These are phyloP conservation scores for Takashimella koratensis DNA, from an alignment of 1,284 basidiomycete genomes.

Conservation along the genomic window DNA sequence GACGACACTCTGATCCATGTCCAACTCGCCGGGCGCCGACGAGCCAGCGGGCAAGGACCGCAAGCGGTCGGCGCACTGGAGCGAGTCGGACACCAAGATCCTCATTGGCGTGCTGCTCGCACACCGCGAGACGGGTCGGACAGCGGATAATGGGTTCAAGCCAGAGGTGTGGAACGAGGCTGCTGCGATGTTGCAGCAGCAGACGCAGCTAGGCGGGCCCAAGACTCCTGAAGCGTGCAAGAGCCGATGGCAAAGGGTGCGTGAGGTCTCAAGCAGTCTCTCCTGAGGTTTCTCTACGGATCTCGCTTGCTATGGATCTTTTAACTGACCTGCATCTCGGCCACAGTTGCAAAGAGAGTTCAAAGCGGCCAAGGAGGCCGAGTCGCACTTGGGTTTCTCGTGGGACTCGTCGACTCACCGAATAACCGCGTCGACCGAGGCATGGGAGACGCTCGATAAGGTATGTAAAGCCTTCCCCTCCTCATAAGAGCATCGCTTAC, in stretches of 20 bases:
- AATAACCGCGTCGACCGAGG: conserved; percentile 24
- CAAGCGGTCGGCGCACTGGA: conserved; percentile 43
- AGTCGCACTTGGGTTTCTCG: conserved; percentile 26
- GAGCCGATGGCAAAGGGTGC: conserved; percentile 40
- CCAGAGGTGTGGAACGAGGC: conserved; percentile 43
- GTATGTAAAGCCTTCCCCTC: conserved; percentile 11
- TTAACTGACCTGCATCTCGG: too few species aligned
- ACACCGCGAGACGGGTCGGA: conserved; percentile 33
- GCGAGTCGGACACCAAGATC: conserved; percentile 33
- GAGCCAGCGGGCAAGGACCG: conserved; percentile 21
- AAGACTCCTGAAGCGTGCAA: conserved; percentile 45
- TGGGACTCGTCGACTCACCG: conserved; percentile 29
- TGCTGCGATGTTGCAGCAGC: conserved; percentile 18
- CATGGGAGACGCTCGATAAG: conserved; percentile 34
- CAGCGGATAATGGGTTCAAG: conserved; percentile 43
- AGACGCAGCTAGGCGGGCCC: conserved; percentile 34
- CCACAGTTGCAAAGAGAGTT: conserved; percentile 41
- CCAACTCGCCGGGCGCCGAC: background rate
- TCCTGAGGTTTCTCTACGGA: background rate
- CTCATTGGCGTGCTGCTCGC: conserved; percentile 31
- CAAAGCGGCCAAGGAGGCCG: conserved; percentile 33
- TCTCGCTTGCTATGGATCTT: too few species aligned
- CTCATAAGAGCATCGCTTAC: background rate
- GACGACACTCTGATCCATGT: background rate
- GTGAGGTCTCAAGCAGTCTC: conserved; percentile 2